Conservation (phyloP, 2,329 filamentous ascomycete genomes). For the Dactylellina sp. region DNA sequence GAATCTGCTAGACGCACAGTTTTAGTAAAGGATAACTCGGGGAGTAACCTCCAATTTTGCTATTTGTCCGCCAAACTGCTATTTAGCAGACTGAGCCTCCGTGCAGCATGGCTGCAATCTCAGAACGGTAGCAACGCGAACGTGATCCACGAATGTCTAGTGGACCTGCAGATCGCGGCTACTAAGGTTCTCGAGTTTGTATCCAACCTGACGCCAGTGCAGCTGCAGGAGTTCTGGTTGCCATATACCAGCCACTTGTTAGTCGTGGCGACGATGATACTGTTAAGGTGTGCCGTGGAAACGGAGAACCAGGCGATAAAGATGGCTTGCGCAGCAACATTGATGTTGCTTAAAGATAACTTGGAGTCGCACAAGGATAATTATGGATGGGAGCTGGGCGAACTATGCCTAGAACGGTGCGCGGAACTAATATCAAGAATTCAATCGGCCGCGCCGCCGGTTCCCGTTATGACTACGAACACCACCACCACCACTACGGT, state of each 20-base stretch:
- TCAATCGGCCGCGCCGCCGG: conserved; percentile 20
- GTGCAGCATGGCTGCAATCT: conserved; percentile 65
- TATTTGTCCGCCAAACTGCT: conserved; percentile 68
- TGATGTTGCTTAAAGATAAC: conserved; percentile 45
- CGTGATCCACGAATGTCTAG: conserved; percentile 64
- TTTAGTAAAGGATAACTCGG: conserved; percentile 23
- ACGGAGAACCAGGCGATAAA: conserved; percentile 62
- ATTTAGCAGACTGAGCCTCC: conserved; percentile 64
- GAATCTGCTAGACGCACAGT: neutral
- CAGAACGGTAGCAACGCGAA: conserved; percentile 56
- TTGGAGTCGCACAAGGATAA: conserved; percentile 44
- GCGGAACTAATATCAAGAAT: conserved; percentile 50
- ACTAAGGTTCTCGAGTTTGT: conserved; percentile 64
- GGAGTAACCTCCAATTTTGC: conserved; percentile 68
- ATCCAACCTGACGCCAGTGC: conserved; percentile 65
- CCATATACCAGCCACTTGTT: conserved; percentile 67
- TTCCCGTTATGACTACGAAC: neutral
- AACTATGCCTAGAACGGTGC: conserved; percentile 46
- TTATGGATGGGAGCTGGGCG: conserved; percentile 46
- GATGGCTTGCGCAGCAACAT: conserved; percentile 33
- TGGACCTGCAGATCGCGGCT: conserved; percentile 66
- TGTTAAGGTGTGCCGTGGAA: conserved; percentile 67
- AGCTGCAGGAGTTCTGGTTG: conserved; percentile 68
- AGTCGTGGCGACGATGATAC: conserved; percentile 68
- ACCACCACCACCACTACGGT: neutral